Evolutionary conservation across 1,284 basidiomycete genomes (phyloP).

Genomic region (Irpex sp.): DNA sequence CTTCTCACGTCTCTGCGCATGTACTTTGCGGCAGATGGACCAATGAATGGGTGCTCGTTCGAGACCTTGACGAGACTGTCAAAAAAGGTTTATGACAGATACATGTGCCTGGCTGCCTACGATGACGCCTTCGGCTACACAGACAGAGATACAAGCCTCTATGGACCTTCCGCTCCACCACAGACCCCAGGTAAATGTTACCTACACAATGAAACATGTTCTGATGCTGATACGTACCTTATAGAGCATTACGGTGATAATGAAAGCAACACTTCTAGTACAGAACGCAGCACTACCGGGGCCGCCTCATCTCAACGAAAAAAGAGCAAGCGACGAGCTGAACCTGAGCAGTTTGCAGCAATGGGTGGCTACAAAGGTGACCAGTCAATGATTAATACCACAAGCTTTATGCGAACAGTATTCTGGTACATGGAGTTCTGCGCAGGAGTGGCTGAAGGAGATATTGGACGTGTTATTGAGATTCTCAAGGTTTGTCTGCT

Average conservation of each 20-base stretch:
- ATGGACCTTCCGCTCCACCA: neutral
- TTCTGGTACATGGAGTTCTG: conserved; percentile 14
- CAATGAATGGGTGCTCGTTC: neutral
- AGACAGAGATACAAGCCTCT: neutral
- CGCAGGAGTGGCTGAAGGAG: conserved; percentile 14
- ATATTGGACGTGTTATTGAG: conserved; percentile 18
- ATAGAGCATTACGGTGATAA: neutral
- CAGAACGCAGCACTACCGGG: neutral
- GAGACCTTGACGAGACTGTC: neutral
- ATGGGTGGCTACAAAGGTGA: conserved; percentile 8
- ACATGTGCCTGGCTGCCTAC: neutral
- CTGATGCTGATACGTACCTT: neutral
- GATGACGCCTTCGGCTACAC: neutral
- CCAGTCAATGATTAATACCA: conserved; percentile 12
- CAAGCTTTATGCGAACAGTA: conserved; percentile 11
- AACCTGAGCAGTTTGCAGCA: neutral
- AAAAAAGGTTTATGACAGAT: neutral
- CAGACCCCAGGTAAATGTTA: neutral
- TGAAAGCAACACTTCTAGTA: neutral
- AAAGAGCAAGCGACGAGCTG: neutral
- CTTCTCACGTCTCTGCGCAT: neutral
- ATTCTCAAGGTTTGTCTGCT: conserved; percentile 16
- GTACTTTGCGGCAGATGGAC: neutral
- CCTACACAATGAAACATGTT: neutral
- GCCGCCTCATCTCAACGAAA: neutral